These are phyloP conservation scores for Strobilomyces confusus DNA, from an alignment of 768 basidiomycete species.

Conservation along the genomic window DNA sequence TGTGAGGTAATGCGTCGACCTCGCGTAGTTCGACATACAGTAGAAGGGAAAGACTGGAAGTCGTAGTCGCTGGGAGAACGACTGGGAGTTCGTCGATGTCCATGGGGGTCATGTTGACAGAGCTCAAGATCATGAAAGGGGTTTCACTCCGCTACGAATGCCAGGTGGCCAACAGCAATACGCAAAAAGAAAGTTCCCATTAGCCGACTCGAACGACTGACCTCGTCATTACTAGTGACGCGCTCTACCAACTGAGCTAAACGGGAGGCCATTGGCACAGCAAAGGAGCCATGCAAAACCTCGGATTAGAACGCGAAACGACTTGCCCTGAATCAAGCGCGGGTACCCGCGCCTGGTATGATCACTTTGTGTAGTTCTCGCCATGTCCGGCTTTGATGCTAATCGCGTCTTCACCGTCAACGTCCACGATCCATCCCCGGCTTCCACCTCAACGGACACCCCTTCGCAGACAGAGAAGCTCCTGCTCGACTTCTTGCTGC, in stretches of 20 bases:
- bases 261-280: conserved; percentile 18
- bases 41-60: conserved; percentile 70
- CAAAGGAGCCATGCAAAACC: too few relatives aligned
- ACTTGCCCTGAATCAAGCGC: conserved; percentile 32
- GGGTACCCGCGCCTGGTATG: too few relatives aligned
- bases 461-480: conserved; percentile 79
- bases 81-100: conserved; percentile 76
- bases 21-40: conserved; percentile 45
- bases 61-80: conserved; percentile 65
- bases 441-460: conserved; percentile 57
- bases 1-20: conserved; percentile 10
- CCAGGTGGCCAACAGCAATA: too few relatives aligned
- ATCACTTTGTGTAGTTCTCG: conserved; percentile 1
- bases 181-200: conserved; percentile 30
- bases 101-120: conserved; percentile 51
- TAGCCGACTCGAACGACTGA: conserved; percentile 42
- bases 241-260: conserved; percentile 50
- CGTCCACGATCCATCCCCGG: conserved; percentile 57
- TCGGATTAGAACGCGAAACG: conserved; percentile 27
- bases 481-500: conserved; percentile 80
- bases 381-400: conserved; percentile 86
- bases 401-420: conserved; percentile 79
- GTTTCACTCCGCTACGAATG: not conserved
- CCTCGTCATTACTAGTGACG: conserved; percentile 47
- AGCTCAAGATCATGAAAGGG: not conserved